These are phyloP conservation scores for Trichomonas vaginalis DNA, from an alignment of 208 protist genomes.

Conservation along the genomic window DNA sequence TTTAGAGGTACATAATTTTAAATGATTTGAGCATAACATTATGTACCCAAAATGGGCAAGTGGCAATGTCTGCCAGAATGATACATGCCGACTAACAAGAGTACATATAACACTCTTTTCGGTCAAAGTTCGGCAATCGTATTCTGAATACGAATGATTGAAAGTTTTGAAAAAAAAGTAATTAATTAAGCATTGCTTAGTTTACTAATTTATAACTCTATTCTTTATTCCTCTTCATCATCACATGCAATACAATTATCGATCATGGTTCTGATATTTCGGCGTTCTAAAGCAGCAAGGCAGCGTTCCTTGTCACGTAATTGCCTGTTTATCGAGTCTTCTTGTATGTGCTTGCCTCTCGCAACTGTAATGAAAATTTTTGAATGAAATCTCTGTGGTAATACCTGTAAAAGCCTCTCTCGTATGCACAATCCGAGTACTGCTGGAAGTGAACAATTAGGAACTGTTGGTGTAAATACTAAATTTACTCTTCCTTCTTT, in stretches of 20 bases:
- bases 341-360: not conserved
- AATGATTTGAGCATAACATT: too few species aligned
- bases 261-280: not conserved
- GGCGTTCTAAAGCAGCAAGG: not conserved
- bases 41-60: too few species aligned
- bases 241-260: not conserved
- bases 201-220: too few species aligned
- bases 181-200: too few species aligned
- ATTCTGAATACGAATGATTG: too few species aligned
- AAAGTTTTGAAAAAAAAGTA: too few species aligned
- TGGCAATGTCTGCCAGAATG: too few species aligned
- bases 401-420: not conserved
- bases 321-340: slow-evolving; percentile 10
- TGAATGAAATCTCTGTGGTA: not conserved
- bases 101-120: too few species aligned
- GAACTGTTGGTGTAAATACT: slow-evolving; percentile 20
- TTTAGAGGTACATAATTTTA: too few species aligned
- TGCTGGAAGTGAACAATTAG: slow-evolving; percentile 5
- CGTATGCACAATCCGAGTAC: not conserved
- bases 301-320: slow-evolving; percentile 3
- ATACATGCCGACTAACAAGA: too few species aligned
- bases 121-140: too few species aligned
- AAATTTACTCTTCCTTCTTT: not conserved
- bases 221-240: too few species aligned
- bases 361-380: not conserved